A percentile compares a stretch with the other conserved stretches of the same genome.
Evolutionary conservation across 2,329 filamentous ascomycete species (phyloP).

Genomic region (Podosphaera xanthii): DNA sequence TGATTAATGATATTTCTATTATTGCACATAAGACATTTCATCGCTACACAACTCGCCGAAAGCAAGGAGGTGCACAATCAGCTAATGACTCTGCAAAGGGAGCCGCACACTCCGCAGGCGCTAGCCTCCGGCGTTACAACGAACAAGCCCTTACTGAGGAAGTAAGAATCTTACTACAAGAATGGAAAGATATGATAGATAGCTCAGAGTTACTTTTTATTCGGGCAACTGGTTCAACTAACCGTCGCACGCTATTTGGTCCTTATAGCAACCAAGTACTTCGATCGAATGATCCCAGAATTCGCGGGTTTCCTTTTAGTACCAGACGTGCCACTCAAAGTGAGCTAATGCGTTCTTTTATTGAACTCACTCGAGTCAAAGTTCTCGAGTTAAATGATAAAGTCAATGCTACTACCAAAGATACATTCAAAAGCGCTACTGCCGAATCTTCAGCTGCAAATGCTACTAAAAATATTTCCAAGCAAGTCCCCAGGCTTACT

Average conservation of each 20-base stretch:
- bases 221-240: conserved; percentile 68
- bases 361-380: conserved; percentile 81
- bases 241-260: conserved; percentile 69
- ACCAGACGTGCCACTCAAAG: conserved; percentile 80
- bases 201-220: conserved; percentile 70
- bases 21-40: conserved; percentile 96
- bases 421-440: conserved; percentile 24
- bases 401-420: conserved; percentile 26
- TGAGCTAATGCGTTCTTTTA: conserved; percentile 83
- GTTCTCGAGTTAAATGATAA: conserved; percentile 53
- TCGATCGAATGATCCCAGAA: conserved; percentile 50
- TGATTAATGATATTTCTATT: conserved; percentile 70
- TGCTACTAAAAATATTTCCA: conserved; percentile 22
- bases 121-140: conserved; percentile 76
- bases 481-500: conserved; percentile 35
- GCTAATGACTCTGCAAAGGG: conserved; percentile 89
- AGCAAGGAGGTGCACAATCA: conserved; percentile 88
- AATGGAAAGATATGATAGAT: conserved; percentile 75
- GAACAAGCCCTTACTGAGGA: conserved; percentile 80
- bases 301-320: conserved; percentile 80
- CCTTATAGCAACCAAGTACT: conserved; percentile 79
- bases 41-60: conserved; percentile 82
- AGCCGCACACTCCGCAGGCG: conserved; percentile 79
- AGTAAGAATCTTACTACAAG: conserved; percentile 53
- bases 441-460: conserved; percentile 19